A percentile compares a stretch with the other conserved stretches of the same genome.
phyloP scores from a whole-genome alignment of 2,329 filamentous ascomycete genomes.

The Mollisia scopiformis region DNA sequence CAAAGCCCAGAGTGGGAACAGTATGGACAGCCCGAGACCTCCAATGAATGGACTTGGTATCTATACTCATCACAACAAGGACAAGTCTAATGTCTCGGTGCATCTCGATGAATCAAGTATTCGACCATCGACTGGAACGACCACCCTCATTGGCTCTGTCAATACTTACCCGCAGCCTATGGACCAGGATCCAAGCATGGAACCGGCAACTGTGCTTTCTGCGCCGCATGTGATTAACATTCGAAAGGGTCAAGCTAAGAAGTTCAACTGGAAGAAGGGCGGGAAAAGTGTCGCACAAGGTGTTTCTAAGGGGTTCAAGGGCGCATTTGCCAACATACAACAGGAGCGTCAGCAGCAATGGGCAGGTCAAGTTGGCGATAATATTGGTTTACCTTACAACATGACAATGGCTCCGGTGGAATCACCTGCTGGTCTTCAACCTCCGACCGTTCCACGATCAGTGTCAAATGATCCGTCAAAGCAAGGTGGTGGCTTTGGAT shows the following conservation, averaged over 20 bases:
- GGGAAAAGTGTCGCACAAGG: constrained; percentile 93
- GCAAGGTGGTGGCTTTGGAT: constrained; percentile 67
- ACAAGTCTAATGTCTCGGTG: constrained; percentile 44
- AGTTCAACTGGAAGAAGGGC: constrained; percentile 99
- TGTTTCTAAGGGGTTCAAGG: constrained; percentile 91
- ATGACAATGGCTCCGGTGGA: constrained; percentile 63
- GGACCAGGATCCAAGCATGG: constrained; percentile 38
- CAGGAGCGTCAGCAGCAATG: constrained; percentile 57
- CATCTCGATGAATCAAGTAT: constrained; percentile 37
- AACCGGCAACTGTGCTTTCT: constrained; percentile 36
- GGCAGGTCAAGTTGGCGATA: constrained; percentile 61
- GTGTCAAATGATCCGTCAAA: constrained; percentile 32
- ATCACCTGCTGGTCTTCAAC: constrained; percentile 36
- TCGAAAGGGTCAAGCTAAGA: constrained; percentile 85
- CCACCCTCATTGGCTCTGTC: constrained; percentile 32
- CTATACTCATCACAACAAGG: constrained; percentile 55
- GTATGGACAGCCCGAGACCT: constrained; percentile 44
- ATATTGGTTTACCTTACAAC: constrained; percentile 71
- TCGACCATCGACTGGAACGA: constrained; percentile 46
- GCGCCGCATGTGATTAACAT: constrained; percentile 94
- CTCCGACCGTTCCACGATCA: constrained; percentile 28
- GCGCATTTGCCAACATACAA: constrained; percentile 66
- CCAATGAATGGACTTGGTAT: constrained; percentile 65
- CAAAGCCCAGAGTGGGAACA: constrained; percentile 70
- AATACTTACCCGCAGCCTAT: constrained; percentile 36